Conservation (phyloP, 2,329 filamentous ascomycete genomes). For the Curvularia lunata region DNA sequence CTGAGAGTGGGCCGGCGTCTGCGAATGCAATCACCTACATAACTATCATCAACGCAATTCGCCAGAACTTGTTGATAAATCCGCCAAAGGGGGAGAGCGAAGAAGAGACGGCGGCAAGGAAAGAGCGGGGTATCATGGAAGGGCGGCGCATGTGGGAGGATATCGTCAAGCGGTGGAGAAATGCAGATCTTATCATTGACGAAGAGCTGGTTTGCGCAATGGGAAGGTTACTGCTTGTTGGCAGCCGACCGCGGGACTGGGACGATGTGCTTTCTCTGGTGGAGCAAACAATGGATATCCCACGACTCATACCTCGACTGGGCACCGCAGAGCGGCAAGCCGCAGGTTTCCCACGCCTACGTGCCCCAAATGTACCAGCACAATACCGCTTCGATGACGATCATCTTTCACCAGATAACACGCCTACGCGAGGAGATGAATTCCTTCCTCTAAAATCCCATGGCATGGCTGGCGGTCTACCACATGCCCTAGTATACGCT, state of each 20-base stretch:
- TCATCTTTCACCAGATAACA: slow-evolving; percentile 33
- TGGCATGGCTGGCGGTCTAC: slow-evolving; percentile 21
- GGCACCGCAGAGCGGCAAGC: slow-evolving; percentile 37
- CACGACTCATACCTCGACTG: slow-evolving; percentile 58
- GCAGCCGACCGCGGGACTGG: slow-evolving; percentile 65
- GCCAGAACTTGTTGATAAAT: slow-evolving; percentile 37
- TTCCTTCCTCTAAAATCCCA: slow-evolving; percentile 37
- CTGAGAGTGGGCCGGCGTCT: slow-evolving; percentile 65
- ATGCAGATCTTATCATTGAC: slow-evolving; percentile 73
- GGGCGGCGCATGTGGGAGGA: slow-evolving; percentile 82
- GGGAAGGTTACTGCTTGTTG: slow-evolving; percentile 75
- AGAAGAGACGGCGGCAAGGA: slow-evolving; percentile 35
- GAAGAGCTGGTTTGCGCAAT: slow-evolving; percentile 81
- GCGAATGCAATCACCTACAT: slow-evolving; percentile 79
- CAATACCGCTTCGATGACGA: slow-evolving; percentile 38
- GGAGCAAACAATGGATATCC: slow-evolving; percentile 81
- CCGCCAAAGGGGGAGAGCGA: slow-evolving; percentile 37
- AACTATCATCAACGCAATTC: slow-evolving; percentile 80
- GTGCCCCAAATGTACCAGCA: slow-evolving; percentile 41
- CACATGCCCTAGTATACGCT: slow-evolving; percentile 51
- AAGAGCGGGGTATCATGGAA: slow-evolving; percentile 63
- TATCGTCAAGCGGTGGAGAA: slow-evolving; percentile 75
- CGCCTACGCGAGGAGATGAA: slow-evolving; percentile 36
- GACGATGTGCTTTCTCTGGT: slow-evolving; percentile 76
- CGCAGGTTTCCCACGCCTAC: slow-evolving; percentile 42